Evolutionary conservation across 768 basidiomycete species (phyloP), one percentile per base, ranked within the genome.

Genomic region (Auriculariales sp.): DNA sequence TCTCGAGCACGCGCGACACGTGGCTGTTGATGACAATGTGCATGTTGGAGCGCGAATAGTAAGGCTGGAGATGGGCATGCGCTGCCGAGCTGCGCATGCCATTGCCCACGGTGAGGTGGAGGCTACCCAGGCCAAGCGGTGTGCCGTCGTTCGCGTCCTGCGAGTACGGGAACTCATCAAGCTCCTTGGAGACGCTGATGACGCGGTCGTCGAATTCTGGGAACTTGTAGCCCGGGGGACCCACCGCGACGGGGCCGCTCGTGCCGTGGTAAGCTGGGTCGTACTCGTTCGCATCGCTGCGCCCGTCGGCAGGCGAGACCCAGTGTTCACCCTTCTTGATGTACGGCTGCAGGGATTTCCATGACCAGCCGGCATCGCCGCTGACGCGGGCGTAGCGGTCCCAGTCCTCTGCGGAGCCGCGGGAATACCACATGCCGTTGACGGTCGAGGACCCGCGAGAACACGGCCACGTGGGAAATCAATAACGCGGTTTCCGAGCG

Each of bases 71-170:
- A 30, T 14, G 27, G 27, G 17, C 72, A 69, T 35, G 62, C 33
- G 12, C 46, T 29, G 51, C n/a, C 11, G 29, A 27, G 22, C 32
- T 25, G 9, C n/a, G 19, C 30, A 25, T 39, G 28, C 33, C 33
- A n/a, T 14, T 19, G n/a, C 12, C 1, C 12, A 24, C 17, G 7
- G 2, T 14, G 14, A 54, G 55, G 45, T 62, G 66, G 24, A 12
- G 24, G 54, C 59, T 46, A 46, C 15, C 44, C 14, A 46, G 12
- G 14, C 14, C 24, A 5, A 71, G 49, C 0, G 65, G 64, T 9
- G 55, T 59, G 12, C 74, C 73, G 24, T 65, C 63, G 52, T 73
- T 72, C 50, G 61, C 61, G 54, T 74, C 74, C 12, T 58, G 29
- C 52, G 69, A 70, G 53, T 60, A 72, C 2, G 66, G 61, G 51